Evolutionary conservation across 192 early-diverging fungal genomes (phyloP).

Genomic region (Phlyctochytrium arcticum): DNA sequence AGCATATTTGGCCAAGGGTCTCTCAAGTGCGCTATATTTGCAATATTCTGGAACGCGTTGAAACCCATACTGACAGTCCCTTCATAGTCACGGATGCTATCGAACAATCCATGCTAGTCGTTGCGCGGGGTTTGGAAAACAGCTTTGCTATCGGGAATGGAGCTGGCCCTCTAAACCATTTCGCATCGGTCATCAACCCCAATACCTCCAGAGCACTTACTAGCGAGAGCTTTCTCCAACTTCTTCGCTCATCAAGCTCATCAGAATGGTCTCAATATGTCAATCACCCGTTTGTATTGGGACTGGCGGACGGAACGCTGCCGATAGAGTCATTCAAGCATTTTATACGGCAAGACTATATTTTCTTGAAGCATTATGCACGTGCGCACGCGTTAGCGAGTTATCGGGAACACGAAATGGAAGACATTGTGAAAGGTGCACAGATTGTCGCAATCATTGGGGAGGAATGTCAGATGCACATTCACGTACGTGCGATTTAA

Average conservation of each 20-base stretch:
- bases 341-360: slow-evolving; percentile 82
- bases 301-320: slow-evolving; percentile 71
- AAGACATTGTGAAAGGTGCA: slow-evolving; percentile 54
- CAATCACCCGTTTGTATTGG: slow-evolving; percentile 70
- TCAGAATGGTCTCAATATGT: slow-evolving; percentile 65
- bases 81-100: slow-evolving; percentile 51
- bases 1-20: slow-evolving; percentile 58
- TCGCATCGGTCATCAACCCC: slow-evolving; percentile 23
- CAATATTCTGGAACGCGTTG: not conserved
- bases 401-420: slow-evolving; percentile 62
- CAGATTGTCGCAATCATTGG: slow-evolving; percentile 63
- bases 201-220: not conserved
- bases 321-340: slow-evolving; percentile 64
- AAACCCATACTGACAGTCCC: not conserved
- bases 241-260: slow-evolving; percentile 43
- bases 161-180: slow-evolving; percentile 74
- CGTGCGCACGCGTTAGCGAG: slow-evolving; percentile 70
- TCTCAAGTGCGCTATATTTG: slow-evolving; percentile 35
- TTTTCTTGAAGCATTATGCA: slow-evolving; percentile 76
- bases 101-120: slow-evolving; percentile 53
- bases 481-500: slow-evolving; percentile 41
- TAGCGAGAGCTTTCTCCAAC: slow-evolving; percentile 23
- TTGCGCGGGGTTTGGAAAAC: slow-evolving; percentile 60
- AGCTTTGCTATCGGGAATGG: slow-evolving; percentile 63
- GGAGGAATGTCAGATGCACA: slow-evolving; percentile 63